Evolutionary conservation across 305 asterid genomes (phyloP).

Genomic region (Fraxinus floribunda): DNA sequence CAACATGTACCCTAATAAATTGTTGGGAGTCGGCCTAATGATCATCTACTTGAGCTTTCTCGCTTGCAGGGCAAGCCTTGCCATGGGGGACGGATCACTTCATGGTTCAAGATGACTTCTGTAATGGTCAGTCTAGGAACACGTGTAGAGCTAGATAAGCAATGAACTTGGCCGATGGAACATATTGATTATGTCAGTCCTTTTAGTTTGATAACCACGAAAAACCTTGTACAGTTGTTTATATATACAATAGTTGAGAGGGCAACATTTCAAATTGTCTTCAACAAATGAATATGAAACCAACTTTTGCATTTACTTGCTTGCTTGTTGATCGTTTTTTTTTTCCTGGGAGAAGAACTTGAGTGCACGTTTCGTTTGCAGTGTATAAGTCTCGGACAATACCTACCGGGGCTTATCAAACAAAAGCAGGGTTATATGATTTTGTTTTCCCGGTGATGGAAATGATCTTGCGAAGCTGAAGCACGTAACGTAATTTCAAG

Average conservation of each 20-base stretch:
- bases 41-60: constrained; percentile 57
- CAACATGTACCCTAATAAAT: constrained; percentile 61
- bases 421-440: neutral
- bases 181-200: neutral
- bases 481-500: neutral
- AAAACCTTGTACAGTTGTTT: neutral
- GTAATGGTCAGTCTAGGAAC: neutral
- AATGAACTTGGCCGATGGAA: neutral
- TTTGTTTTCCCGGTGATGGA: neutral
- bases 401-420: neutral
- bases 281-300: neutral
- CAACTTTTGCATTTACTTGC: neutral
- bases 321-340: neutral
- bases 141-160: neutral
- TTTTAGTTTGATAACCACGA: neutral
- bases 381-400: neutral
- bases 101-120: constrained; percentile 26
- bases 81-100: constrained; percentile 50
- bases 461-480: neutral
- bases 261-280: neutral
- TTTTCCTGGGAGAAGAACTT: neutral
- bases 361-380: neutral
- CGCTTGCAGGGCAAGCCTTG: constrained; percentile 48
- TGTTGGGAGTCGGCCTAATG: constrained; percentile 73
- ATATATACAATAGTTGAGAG: neutral